Conservation (phyloP, 192 early-diverging fungal genomes). For the Coemansia sp. region DNA sequence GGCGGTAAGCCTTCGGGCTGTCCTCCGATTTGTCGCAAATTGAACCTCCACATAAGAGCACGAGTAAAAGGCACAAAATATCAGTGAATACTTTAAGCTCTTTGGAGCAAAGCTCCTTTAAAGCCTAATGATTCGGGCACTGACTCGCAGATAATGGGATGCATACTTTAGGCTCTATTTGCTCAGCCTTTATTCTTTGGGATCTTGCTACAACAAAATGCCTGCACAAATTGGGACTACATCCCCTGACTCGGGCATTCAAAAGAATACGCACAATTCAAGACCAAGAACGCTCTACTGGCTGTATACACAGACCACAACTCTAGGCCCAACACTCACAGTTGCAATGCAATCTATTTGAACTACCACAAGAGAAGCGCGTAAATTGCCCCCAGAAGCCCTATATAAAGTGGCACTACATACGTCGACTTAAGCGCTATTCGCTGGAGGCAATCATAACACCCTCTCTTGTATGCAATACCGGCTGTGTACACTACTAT, state of each 20-base stretch:
- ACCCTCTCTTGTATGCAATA: too few relatives aligned
- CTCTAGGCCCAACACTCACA: neutral
- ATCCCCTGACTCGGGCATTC: neutral
- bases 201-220: neutral
- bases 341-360: too few relatives aligned
- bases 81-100: neutral
- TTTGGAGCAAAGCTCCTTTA: neutral
- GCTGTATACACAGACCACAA: too few relatives aligned
- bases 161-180: too few relatives aligned
- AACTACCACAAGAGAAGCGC: neutral
- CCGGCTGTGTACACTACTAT: too few relatives aligned
- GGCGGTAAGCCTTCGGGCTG: slow-evolving; percentile 15
- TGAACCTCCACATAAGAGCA: slow-evolving; percentile 22
- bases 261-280: neutral
- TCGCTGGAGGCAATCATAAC: too few relatives aligned
- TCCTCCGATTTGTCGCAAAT: slow-evolving; percentile 16
- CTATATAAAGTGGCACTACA: too few relatives aligned
- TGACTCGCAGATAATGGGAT: too few relatives aligned
- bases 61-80: neutral
- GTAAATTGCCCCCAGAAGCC: too few relatives aligned
- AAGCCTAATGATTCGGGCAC: too few relatives aligned
- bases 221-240: neutral
- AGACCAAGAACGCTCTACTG: neutral
- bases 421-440: too few relatives aligned
- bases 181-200: neutral